A percentile compares a stretch with the other conserved stretches of the same genome.
Evolutionary conservation across 805 yeast species (phyloP).

Genomic region (Kodamaea lidongshanica): DNA sequence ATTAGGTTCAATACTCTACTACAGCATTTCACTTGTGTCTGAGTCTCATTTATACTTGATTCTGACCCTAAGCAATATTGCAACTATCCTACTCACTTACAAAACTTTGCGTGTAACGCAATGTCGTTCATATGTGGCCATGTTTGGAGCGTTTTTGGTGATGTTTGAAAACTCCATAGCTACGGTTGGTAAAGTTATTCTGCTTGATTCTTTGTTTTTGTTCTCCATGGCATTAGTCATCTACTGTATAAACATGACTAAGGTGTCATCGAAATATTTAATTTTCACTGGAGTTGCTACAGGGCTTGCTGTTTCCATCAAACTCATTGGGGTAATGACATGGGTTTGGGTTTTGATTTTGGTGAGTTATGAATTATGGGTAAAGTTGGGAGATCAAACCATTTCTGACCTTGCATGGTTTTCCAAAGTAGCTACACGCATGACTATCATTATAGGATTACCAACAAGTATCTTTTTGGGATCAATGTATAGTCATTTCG

Average conservation of each 20-base stretch:
- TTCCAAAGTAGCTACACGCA: slow-evolving; percentile 36
- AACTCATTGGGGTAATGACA: slow-evolving; percentile 67
- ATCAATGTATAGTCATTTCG: slow-evolving; percentile 54
- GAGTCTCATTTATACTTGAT: slow-evolving; percentile 44
- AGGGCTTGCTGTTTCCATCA: slow-evolving; percentile 58
- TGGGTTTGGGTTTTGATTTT: slow-evolving; percentile 55
- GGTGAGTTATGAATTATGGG: slow-evolving; percentile 55
- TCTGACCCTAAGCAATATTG: slow-evolving; percentile 47
- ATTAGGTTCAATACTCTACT: slow-evolving; percentile 53
- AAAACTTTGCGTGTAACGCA: slow-evolving; percentile 50
- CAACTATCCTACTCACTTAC: slow-evolving; percentile 47
- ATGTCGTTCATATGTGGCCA: slow-evolving; percentile 45
- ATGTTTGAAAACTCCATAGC: slow-evolving; percentile 60
- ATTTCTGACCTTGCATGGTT: slow-evolving; percentile 33
- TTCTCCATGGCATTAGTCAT: slow-evolving; percentile 43
- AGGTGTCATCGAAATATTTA: slow-evolving; percentile 42
- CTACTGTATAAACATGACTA: slow-evolving; percentile 46
- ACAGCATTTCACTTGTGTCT: slow-evolving; percentile 44
- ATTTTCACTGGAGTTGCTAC: slow-evolving; percentile 41
- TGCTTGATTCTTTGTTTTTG: slow-evolving; percentile 40
- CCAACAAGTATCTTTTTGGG: slow-evolving; percentile 57
- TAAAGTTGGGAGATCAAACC: slow-evolving; percentile 58
- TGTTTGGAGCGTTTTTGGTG: slow-evolving; percentile 46
- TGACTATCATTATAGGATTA: slow-evolving; percentile 39
- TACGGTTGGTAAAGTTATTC: slow-evolving; percentile 49